Evolutionary conservation across 1,284 basidiomycete genomes (phyloP), one percentile per base, ranked within the genome.

Genomic region (Sanghuangporus baumii): DNA sequence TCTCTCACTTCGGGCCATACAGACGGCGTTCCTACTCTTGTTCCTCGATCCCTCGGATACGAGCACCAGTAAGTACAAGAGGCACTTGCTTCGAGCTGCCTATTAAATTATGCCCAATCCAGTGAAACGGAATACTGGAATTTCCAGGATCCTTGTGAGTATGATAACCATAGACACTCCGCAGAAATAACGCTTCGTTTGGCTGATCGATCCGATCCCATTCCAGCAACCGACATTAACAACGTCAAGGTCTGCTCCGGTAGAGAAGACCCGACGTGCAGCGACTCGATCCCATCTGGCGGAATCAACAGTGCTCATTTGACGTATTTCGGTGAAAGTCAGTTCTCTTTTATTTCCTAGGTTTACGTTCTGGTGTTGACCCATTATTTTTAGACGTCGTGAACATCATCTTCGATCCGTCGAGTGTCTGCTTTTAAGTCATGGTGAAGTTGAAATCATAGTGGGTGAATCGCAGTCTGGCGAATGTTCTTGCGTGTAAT

Each of bases 181-280:
- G 23, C 16, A 12, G 43, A 31, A 31, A 31, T 31, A 5, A 5
- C 14, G 12, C 14, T 20, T 31, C 57, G 18, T 38, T 54, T 37
- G 6, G 14, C 18, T 58, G 7, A 20, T 18, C 18, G 38, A 50
- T 34, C 31, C 41, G 14, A 7, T 20, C 36, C n/a, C 2, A 18
- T 34, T 47, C 12, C 34, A 57, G 55, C 61, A n/a, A 58, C 38
- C 20, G 18, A 26, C 7, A 46, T 46, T 31, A 23, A 23, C 11
- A 52, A 43, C 20, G 60, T 59, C 18, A 61, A 58, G 46, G 47
- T 47, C 31, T 61, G 56, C 40, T n/a, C 46, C 34, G 60, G 60
- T 16, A 23, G 55, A 23, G 63, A 65, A 59, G 63, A 65, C 47
- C 63, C 63, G 12, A 65, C 63, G 23, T 65, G 63, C 51, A 62